A percentile compares a stretch with the other conserved stretches of the same genome.
Conservation (phyloP, 306 rosid genomes). For the Dicorynia guianensis region DNA sequence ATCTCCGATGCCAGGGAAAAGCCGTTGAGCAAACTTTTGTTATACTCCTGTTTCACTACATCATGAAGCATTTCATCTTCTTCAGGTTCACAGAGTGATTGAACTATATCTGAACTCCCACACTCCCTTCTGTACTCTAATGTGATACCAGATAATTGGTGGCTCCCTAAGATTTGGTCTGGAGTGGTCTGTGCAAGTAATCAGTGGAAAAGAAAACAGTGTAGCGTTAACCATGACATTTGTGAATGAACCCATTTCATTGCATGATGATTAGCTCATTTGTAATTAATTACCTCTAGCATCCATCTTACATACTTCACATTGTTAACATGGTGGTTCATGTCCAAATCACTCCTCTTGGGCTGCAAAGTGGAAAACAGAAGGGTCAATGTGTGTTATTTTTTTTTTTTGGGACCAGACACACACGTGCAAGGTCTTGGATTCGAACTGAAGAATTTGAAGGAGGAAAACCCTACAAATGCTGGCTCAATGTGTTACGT, state of each 20-base stretch:
- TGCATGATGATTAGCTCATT: too few relatives aligned
- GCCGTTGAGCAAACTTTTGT: slow-evolving; percentile 56
- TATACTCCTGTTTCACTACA: slow-evolving; percentile 50
- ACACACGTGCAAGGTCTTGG: too few relatives aligned
- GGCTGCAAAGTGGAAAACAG: slow-evolving; percentile 59
- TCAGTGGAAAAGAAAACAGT: neutral
- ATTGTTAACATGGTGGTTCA: slow-evolving; percentile 94
- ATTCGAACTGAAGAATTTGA: too few relatives aligned
- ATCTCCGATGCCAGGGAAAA: slow-evolving; percentile 70
- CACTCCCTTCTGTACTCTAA: slow-evolving; percentile 87
- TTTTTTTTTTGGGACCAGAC: too few relatives aligned
- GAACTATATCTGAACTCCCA: slow-evolving; percentile 77
- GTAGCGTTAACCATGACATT: slow-evolving; percentile 24
- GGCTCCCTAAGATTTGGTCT: slow-evolving; percentile 65
- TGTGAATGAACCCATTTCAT: neutral
- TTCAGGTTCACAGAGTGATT: slow-evolving; percentile 82
- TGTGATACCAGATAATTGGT: slow-evolving; percentile 71
- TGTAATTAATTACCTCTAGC: slow-evolving; percentile 71
- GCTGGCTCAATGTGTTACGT: too few relatives aligned
- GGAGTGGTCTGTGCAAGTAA: slow-evolving; percentile 68
- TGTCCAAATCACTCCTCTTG: slow-evolving; percentile 89
- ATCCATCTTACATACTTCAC: slow-evolving; percentile 92
- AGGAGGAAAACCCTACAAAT: too few relatives aligned
- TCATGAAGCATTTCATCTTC: slow-evolving; percentile 64
- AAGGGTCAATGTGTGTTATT: slow-evolving; percentile 33